Conservation (phyloP, 2,329 filamentous ascomycete species). For the Penicillium expansum region DNA sequence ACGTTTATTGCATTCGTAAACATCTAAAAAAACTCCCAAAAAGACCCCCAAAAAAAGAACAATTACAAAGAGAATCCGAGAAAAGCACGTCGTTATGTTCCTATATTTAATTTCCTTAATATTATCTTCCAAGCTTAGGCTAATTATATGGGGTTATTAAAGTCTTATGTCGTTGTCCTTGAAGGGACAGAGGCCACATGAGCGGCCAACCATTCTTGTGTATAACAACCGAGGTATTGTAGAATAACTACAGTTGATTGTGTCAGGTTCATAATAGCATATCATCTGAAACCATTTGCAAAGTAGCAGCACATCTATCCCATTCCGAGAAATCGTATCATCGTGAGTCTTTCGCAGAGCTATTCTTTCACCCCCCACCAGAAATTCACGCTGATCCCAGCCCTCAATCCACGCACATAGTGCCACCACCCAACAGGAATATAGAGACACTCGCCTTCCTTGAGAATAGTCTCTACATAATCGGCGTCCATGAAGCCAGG, state of each 20-base stretch:
- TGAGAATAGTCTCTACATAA: conserved; percentile 73
- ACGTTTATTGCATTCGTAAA: neutral
- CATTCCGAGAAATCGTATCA: neutral
- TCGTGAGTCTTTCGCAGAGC: neutral
- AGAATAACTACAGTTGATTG: neutral
- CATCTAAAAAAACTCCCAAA: neutral
- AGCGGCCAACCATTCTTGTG: neutral
- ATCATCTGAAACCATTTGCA: neutral
- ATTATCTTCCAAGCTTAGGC: neutral
- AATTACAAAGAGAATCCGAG: too few species aligned
- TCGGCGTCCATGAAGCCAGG: conserved; percentile 58
- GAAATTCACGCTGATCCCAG: conserved; percentile 93
- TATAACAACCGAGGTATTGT: neutral
- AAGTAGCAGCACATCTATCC: neutral
- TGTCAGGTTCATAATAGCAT: neutral
- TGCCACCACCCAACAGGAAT: conserved; percentile 98
- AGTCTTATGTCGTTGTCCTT: neutral
- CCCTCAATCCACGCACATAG: conserved; percentile 80
- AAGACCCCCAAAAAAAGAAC: neutral
- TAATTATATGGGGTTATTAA: neutral
- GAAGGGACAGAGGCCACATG: neutral
- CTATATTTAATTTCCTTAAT: neutral
- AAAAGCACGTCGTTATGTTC: neutral
- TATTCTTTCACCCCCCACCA: conserved; percentile 72
- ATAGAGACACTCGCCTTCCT: conserved; percentile 79